Evolutionary conservation across 441 rosid species (phyloP).

Genomic region (Breynia disticha): DNA sequence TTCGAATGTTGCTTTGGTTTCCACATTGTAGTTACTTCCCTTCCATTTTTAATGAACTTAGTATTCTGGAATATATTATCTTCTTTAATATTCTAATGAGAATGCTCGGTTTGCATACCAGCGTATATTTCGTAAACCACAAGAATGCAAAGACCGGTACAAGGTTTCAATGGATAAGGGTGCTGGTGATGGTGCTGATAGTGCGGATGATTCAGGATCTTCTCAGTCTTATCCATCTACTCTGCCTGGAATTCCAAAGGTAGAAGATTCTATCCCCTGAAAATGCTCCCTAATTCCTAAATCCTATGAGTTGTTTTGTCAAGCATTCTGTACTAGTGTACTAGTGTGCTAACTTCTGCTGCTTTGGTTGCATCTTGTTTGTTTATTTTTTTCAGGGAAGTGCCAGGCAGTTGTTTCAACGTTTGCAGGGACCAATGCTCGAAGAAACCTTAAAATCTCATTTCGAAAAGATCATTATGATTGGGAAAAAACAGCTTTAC

Average conservation of each 20-base stretch:
- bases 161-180: constrained; percentile 79
- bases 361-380: constrained; percentile 15
- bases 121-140: constrained; percentile 88
- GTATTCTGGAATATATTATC: neutral
- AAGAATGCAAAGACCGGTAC: constrained; percentile 98
- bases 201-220: constrained; percentile 98
- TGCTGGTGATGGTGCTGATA: constrained; percentile 95
- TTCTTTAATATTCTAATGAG: constrained; percentile 1
- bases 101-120: constrained; percentile 25
- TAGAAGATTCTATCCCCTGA: constrained; percentile 14
- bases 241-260: constrained; percentile 99
- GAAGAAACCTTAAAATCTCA: constrained; percentile 95
- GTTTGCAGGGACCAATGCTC: constrained; percentile 95
- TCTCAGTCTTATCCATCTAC: constrained; percentile 99
- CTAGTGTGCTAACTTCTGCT: constrained; percentile 20
- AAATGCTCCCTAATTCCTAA: neutral
- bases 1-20: too few relatives aligned
- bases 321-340: constrained; percentile 5
- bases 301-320: neutral
- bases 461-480: constrained; percentile 80
- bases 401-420: constrained; percentile 98
- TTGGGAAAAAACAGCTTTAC: constrained; percentile 66
- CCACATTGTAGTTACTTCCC: too few relatives aligned
- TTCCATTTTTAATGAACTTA: too few relatives aligned
- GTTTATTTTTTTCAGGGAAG: constrained; percentile 73